Base-by-base conservation (phyloP, 176 grass and related monocot genomes). In the Aegilops umbellulata region DNA sequence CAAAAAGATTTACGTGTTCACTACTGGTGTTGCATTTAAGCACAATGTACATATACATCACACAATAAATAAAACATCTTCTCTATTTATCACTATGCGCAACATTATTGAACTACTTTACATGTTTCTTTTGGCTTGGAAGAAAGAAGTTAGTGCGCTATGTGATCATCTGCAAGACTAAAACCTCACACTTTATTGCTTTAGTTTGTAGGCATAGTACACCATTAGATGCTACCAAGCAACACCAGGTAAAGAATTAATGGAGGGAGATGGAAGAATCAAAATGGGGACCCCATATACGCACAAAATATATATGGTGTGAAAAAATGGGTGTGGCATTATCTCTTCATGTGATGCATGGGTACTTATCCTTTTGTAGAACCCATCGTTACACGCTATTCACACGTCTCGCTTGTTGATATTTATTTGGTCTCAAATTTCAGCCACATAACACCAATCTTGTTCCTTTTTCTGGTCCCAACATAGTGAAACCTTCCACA, bases 371-470 rank as follows among this genome's bases (percentile, higher is more conserved):
- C 64, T 67, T 87, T 71, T 25, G 14, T 46, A 74, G 70, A 93
- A 75, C 17, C 31, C 64, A 61, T 8, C n/a, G n/a, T 67, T 60
- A 77, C 29, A 91, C 84, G 63, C 77, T 86, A 91, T 83, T 66
- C 32, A 15, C 69, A 41, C 27, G 27, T 69, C 85, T 76, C 2
- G 6, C 62, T 64, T 42, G 57, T 34, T 6, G 91, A 95, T 95
- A 91, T 90, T 93, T 95, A 32, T 91, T 81, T 38, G 17, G 14
- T 67, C 4, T 80, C 3, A 35, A 87, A 24, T 80, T 86, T 67
- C 20, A 83, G 51, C 94, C 89, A 95, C 91, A 91, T 83, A 93
- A 77, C 39, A 69, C 19, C 68, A 65, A 89, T 81, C 78, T 69
- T 47, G 31, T 65, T 41, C 71, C 60, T n/a, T 60, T 89, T 83